These are phyloP conservation scores for Russula sp. DNA, from an alignment of 768 basidiomycete genomes.

Conservation along the genomic window DNA sequence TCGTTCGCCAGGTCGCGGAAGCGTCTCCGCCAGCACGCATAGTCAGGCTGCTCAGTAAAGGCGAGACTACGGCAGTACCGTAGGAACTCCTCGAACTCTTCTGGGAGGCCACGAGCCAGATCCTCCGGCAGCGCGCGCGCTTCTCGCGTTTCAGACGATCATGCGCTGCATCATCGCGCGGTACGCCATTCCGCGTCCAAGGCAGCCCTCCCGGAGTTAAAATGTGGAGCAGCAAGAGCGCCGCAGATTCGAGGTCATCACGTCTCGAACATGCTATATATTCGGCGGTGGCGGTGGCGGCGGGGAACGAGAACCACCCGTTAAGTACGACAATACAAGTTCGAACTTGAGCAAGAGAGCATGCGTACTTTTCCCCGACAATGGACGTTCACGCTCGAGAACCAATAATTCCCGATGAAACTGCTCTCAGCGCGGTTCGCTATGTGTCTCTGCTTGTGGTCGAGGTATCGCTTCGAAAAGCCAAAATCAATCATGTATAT, in stretches of 20 bases:
- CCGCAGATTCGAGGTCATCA: constrained; percentile 75
- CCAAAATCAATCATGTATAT: constrained; percentile 88
- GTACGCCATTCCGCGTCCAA: constrained; percentile 81
- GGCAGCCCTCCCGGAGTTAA: constrained; percentile 70
- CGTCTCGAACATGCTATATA: constrained; percentile 69
- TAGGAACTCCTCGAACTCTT: constrained; percentile 73
- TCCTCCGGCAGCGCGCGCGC: constrained; percentile 57
- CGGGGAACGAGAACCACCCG: neutral
- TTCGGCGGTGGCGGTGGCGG: neutral
- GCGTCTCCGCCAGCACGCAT: constrained; percentile 59
- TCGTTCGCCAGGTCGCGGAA: constrained; percentile 62
- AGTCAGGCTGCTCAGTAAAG: constrained; percentile 69
- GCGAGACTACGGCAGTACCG: constrained; percentile 65
- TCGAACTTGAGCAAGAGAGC: neutral
- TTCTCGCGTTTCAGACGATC: constrained; percentile 64
- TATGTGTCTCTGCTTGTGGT: constrained; percentile 61
- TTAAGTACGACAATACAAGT: constrained; percentile 1
- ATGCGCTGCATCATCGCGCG: constrained; percentile 64
- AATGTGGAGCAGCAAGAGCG: constrained; percentile 77
- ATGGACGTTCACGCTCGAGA: constrained; percentile 73
- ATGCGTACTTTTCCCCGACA: constrained; percentile 63
- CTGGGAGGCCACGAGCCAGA: constrained; percentile 64
- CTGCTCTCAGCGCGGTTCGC: constrained; percentile 64
- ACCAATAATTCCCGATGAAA: constrained; percentile 86
- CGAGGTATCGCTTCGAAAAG: constrained; percentile 76